These are phyloP conservation scores for Tolypocladium tropicale DNA, from an alignment of 2,329 filamentous ascomycete genomes.

Conservation along the genomic window DNA sequence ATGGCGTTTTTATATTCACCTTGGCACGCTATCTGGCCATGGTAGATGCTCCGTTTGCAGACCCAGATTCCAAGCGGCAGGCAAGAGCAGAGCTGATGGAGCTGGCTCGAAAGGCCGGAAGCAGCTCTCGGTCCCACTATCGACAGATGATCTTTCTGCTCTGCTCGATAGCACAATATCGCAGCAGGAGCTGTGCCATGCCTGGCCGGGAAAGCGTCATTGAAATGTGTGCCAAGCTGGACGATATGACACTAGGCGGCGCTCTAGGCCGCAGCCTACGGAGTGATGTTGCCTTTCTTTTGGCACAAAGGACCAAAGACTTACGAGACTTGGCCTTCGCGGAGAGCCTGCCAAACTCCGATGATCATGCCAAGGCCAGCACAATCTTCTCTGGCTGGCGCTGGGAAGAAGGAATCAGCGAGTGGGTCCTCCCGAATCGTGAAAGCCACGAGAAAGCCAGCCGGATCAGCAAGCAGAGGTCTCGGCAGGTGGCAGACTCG, in stretches of 20 bases:
- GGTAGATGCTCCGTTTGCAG: constrained; percentile 6
- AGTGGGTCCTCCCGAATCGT: constrained; percentile 22
- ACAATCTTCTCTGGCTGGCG: constrained; percentile 24
- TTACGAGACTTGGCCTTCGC: constrained; percentile 44
- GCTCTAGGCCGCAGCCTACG: constrained; percentile 27
- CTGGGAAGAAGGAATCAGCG: constrained; percentile 31
- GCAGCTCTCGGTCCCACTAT: constrained; percentile 11
- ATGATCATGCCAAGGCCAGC: constrained; percentile 5
- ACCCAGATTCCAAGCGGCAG: constrained; percentile 5
- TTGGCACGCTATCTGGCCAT: constrained; percentile 17
- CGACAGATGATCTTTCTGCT: constrained; percentile 25
- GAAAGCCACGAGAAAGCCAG: background rate
- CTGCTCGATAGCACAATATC: constrained; percentile 36
- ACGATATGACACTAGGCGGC: constrained; percentile 19
- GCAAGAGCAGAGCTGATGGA: constrained; percentile 11
- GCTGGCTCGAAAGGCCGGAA: constrained; percentile 4
- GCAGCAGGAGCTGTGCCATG: constrained; percentile 29
- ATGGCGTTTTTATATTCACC: constrained; percentile 12
- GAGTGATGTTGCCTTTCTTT: constrained; percentile 36
- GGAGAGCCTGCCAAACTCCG: constrained; percentile 26
- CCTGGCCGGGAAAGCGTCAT: constrained; percentile 26
- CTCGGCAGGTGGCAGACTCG: background rate
- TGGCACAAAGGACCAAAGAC: constrained; percentile 42
- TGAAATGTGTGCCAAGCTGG: constrained; percentile 29
- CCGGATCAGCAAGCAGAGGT: background rate